Evolutionary conservation across 768 basidiomycete species (phyloP).

Genomic region (Suillus variegatus): DNA sequence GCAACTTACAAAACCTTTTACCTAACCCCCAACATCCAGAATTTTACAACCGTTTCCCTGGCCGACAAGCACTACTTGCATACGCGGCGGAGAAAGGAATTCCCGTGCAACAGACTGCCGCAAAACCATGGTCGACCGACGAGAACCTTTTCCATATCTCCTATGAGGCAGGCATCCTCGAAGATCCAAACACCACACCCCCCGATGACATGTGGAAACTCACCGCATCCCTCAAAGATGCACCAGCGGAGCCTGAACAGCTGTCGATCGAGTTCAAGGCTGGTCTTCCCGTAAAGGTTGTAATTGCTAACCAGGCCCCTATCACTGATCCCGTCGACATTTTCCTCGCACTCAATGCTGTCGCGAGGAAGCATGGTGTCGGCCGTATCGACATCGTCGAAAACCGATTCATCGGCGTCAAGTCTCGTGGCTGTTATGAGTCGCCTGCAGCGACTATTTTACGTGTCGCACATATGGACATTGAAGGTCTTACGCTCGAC

Average conservation of each 20-base stretch:
- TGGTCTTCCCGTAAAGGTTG: constrained; percentile 87
- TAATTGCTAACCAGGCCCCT: constrained; percentile 60
- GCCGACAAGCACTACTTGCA: constrained; percentile 75
- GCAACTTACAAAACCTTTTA: not conserved
- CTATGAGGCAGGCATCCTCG: constrained; percentile 98
- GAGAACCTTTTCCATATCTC: constrained; percentile 99
- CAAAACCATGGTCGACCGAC: constrained; percentile 99
- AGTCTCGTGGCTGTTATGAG: constrained; percentile 99
- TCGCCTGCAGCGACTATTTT: constrained; percentile 96
- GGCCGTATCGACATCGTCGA: constrained; percentile 99
- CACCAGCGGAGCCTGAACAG: constrained; percentile 76
- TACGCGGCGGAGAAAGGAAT: constrained; percentile 84
- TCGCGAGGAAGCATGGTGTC: constrained; percentile 93
- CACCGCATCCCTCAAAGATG: constrained; percentile 78
- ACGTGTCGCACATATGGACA: constrained; percentile 91
- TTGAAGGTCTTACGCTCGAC: constrained; percentile 98
- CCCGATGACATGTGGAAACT: constrained; percentile 99
- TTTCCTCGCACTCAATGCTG: constrained; percentile 87
- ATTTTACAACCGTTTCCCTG: constrained; percentile 41
- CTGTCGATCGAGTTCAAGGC: constrained; percentile 83
- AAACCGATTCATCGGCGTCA: constrained; percentile 99
- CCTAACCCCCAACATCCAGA: constrained; percentile 42
- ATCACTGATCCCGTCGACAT: constrained; percentile 94
- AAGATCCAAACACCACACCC: constrained; percentile 93
- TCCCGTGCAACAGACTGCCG: constrained; percentile 83